Evolutionary conservation across 2,329 filamentous ascomycete genomes (phyloP), one percentile per base, ranked within the genome.

Genomic region (Teratosphaeria viscida): DNA sequence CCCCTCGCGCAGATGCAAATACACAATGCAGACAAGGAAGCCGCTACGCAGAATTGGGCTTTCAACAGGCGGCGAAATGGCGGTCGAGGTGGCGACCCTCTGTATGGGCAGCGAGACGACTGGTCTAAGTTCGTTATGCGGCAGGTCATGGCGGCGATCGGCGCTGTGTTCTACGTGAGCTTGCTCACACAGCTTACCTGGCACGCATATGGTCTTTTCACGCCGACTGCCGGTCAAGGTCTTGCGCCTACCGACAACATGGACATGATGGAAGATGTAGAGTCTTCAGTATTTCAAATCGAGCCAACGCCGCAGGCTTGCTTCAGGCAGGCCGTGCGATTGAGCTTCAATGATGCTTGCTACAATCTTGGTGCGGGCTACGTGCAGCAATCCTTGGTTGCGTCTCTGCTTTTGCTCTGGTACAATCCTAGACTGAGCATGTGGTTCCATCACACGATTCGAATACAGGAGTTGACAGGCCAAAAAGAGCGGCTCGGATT

Each of bases 61-160:
- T 81, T 87, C 56, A 82, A 87, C 62, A 85, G 90, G 78, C 84
- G 95, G 76, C 85, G 90, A 54, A 83, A 82, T 49, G 73, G 71
- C 59, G 70, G 68, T 35, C 63, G 71, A 53, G 69, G 69, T 56
- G 67, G 65, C 32, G 58, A 59, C 6, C 66, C 59, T 14, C 52
- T 49, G 65, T 86, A 79, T 55, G 76, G 76, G 60, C 78, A 70
- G 61, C 77, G 76, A 29, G 78, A 76, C 63, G 73, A 75, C 8
- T 79, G 64, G 73, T 59, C 58, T 16, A 72, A 71, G 63, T 67
- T 65, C 62, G 63, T 61, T 35, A 70, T 67, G 67, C 64, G 70
- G 57, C 61, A 58, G 27, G 8, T 66, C n/a, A 58, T 71, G 43
- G 60, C 60, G 5, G 19, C 63, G 19, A 35, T 68, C 32, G 65